Percentiles rank a stretch among this genome's conserved stretches.
These are phyloP conservation scores for Aureobasidium vineae DNA, from an alignment of 2,329 filamentous ascomycete genomes.

Conservation along the genomic window DNA sequence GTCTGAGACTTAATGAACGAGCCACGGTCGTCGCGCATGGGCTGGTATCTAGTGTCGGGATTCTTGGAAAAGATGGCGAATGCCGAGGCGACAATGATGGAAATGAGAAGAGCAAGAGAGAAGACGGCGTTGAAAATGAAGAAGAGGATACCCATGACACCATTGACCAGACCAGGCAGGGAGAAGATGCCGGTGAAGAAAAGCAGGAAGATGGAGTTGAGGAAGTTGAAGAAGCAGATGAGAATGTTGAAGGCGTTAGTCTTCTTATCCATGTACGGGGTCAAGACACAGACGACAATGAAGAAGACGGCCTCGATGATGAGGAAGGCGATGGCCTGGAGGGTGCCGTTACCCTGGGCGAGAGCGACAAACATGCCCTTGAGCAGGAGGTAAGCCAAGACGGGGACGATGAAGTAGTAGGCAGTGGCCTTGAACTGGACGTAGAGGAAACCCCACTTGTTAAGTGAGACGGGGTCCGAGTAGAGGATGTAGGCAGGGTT, in stretches of 20 bases:
- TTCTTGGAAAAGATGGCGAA: conserved; percentile 89
- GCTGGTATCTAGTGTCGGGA: conserved; percentile 90
- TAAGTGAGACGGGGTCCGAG: conserved; percentile 87
- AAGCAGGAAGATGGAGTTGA: conserved; percentile 85
- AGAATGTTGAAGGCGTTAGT: conserved; percentile 96
- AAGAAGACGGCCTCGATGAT: conserved; percentile 78
- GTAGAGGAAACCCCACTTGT: conserved; percentile 98
- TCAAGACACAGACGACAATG: conserved; percentile 73
- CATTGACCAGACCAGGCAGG: conserved; percentile 76
- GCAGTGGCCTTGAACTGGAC: conserved; percentile 94
- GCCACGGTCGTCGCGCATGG: conserved; percentile 92
- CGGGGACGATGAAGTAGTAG: conserved; percentile 89
- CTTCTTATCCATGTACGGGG: conserved; percentile 99
- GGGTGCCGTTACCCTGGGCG: conserved; percentile 65
- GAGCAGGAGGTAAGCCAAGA: conserved; percentile 74
- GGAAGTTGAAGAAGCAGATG: conserved; percentile 84
- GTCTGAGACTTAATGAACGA: conserved; percentile 98
- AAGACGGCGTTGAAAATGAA: conserved; percentile 86
- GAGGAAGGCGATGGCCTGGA: conserved; percentile 78
- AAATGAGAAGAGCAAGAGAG: conserved; percentile 74
- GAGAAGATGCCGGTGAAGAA: conserved; percentile 86
- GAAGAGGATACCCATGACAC: conserved; percentile 84
- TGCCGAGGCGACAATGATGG: conserved; percentile 73
- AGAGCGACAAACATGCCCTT: conserved; percentile 89
- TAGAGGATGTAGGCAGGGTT: conserved; percentile 97